Percentiles rank a stretch among this genome's conserved stretches.
These are phyloP conservation scores for Crassisporium funariophilum DNA, from an alignment of 768 basidiomycete species.

Conservation along the genomic window DNA sequence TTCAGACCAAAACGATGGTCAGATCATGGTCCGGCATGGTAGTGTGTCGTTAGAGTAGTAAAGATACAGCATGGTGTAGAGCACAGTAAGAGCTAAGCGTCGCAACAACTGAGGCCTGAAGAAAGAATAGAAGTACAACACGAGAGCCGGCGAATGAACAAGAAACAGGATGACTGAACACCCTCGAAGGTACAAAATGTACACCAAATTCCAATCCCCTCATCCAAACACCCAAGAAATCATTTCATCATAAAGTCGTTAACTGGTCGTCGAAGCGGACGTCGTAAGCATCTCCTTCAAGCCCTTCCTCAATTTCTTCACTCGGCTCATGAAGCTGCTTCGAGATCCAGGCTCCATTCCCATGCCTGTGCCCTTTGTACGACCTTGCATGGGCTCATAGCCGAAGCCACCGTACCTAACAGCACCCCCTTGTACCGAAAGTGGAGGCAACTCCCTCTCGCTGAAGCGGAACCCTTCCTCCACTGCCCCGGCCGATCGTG, in stretches of 20 bases:
- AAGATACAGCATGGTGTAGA: no score
- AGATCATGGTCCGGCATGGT: no score
- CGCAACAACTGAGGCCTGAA: no score
- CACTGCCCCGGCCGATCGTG: constrained; percentile 3
- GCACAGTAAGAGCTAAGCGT: no score
- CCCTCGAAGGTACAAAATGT: no score
- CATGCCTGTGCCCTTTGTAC: background rate
- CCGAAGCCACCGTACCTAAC: background rate
- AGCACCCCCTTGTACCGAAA: background rate
- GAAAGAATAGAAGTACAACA: no score
- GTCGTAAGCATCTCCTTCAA: constrained; percentile 32
- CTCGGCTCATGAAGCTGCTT: constrained; percentile 25
- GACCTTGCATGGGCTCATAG: background rate
- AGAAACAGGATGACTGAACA: no score
- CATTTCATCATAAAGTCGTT: background rate
- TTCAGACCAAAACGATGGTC: no score
- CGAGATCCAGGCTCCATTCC: constrained; percentile 1
- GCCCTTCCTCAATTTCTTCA: constrained; percentile 33
- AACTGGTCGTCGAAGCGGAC: constrained; percentile 8
- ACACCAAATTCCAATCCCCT: background rate
- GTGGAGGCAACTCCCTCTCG: constrained; percentile 12
- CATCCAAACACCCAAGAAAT: background rate
- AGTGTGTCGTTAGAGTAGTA: no score
- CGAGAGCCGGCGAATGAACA: no score
- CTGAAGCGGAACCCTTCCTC: constrained; percentile 14